phyloP scores from a whole-genome alignment of 2,329 filamentous ascomycete species.

The Taxawa tesnikishii region DNA sequence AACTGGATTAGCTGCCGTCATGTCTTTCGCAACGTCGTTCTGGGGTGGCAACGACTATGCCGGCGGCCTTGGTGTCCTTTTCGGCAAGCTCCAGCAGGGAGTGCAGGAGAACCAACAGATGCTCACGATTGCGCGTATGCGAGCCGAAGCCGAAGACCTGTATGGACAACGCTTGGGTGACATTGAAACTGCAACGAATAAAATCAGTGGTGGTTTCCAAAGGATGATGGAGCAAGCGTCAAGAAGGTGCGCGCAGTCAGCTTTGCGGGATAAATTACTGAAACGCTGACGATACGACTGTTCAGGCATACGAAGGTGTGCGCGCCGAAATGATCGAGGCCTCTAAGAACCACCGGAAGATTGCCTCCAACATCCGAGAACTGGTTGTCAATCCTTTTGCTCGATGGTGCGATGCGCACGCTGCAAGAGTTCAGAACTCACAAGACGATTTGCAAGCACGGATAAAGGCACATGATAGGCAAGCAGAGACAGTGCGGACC shows the following conservation, averaged over 20 bases:
- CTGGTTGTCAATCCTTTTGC: conserved; percentile 89
- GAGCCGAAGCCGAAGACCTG: conserved; percentile 85
- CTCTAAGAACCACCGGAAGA: conserved; percentile 81
- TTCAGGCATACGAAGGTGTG: conserved; percentile 83
- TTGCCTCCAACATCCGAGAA: conserved; percentile 90
- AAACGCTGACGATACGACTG: not conserved
- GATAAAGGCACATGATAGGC: conserved; percentile 86
- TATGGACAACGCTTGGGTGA: conserved; percentile 73
- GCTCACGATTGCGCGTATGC: conserved; percentile 79
- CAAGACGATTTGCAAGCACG: conserved; percentile 86
- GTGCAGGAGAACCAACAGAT: conserved; percentile 92
- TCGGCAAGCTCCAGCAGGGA: conserved; percentile 92
- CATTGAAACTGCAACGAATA: conserved; percentile 73
- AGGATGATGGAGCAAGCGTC: conserved; percentile 91
- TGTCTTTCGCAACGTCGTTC: conserved; percentile 5
- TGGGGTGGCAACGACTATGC: conserved; percentile 8
- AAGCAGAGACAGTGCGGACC: conserved; percentile 83
- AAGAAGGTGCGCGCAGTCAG: conserved; percentile 56
- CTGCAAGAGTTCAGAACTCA: conserved; percentile 78
- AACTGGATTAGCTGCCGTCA: too few relatives aligned
- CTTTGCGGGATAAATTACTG: conserved; percentile 4
- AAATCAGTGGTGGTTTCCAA: conserved; percentile 71
- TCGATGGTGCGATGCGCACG: conserved; percentile 93
- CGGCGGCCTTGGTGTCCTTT: conserved; percentile 69
- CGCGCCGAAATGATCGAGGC: conserved; percentile 87